These are phyloP conservation scores for Cyclotella sp. DNA, from an alignment of 108 stramenopile species.

Conservation along the genomic window DNA sequence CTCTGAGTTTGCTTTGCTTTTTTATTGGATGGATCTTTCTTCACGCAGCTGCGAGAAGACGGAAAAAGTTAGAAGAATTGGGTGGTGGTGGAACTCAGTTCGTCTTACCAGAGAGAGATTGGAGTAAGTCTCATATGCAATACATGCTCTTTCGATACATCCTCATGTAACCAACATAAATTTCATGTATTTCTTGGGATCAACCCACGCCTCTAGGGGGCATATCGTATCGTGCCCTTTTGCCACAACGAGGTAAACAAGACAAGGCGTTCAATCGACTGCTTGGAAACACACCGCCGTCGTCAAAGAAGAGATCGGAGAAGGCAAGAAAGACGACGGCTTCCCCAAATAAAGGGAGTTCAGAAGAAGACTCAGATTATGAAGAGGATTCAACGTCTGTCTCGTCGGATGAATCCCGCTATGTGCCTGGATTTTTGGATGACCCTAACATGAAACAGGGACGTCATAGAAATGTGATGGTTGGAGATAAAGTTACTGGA, in stretches of 20 bases:
- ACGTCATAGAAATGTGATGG: conserved; percentile 85
- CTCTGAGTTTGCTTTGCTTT: too few species aligned
- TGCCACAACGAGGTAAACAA: conserved; percentile 49
- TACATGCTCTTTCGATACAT: neutral
- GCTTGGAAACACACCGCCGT: conserved; percentile 11
- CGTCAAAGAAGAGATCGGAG: conserved; percentile 18
- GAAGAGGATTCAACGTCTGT: conserved; percentile 12
- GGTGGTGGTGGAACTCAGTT: conserved; percentile 89
- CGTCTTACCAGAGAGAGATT: conserved; percentile 83
- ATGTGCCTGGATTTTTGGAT: conserved; percentile 74
- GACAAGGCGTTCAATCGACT: conserved; percentile 55
- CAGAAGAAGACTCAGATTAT: conserved; percentile 21
- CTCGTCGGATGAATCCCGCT: conserved; percentile 40
- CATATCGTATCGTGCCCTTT: conserved; percentile 73
- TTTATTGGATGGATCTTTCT: too few species aligned
- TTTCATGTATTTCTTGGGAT: neutral
- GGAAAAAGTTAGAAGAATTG: conserved; percentile 85
- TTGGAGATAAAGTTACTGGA: conserved; percentile 82
- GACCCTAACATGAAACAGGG: conserved; percentile 90
- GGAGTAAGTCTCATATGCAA: conserved; percentile 52
- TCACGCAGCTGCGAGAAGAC: conserved; percentile 50
- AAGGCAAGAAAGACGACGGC: conserved; percentile 14
- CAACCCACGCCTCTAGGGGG: conserved; percentile 48
- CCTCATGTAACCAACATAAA: neutral
- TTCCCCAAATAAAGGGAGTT: conserved; percentile 22